phyloP scores from a whole-genome alignment of 202 grass and related monocot species.

The Panicum virgatum region DNA sequence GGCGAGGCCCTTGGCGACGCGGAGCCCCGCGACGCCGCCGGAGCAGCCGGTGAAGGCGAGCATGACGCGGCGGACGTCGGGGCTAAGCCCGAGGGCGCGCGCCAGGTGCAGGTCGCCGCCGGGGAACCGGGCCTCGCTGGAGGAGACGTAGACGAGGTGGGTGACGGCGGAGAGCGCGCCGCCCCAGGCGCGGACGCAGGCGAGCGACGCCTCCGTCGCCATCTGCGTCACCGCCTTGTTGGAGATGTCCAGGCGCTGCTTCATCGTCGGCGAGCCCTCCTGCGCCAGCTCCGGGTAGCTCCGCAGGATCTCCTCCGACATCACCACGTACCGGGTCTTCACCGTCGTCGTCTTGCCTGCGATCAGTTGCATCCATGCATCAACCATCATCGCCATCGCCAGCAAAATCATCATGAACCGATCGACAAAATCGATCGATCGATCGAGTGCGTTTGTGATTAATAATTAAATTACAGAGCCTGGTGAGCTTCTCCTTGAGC shows the following conservation, averaged over 20 bases:
- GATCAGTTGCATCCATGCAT: too few species aligned
- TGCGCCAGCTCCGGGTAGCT: constrained; percentile 72
- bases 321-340: constrained; percentile 84
- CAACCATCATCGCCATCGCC: too few species aligned
- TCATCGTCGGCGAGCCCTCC: constrained; percentile 68
- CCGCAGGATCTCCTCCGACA: constrained; percentile 81
- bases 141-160: constrained; percentile 91
- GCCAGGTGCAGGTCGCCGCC: constrained; percentile 82
- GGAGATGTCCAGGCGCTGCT: constrained; percentile 82
- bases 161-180: constrained; percentile 56
- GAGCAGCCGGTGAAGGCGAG: constrained; percentile 83
- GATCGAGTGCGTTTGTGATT: neutral
- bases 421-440: neutral
- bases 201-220: constrained; percentile 59
- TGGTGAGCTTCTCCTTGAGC: constrained; percentile 76
- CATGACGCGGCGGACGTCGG: constrained; percentile 80
- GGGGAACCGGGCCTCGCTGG: constrained; percentile 80
- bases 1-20: constrained; percentile 82
- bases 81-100: constrained; percentile 58
- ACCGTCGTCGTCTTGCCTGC: constrained; percentile 87
- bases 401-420: neutral
- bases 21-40: constrained; percentile 77
- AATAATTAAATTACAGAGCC: constrained; percentile 79
- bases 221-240: constrained; percentile 87
- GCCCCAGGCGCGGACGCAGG: constrained; percentile 61